Conservation (phyloP, 2,329 filamentous ascomycete genomes). For the Cladosporium sp. region DNA sequence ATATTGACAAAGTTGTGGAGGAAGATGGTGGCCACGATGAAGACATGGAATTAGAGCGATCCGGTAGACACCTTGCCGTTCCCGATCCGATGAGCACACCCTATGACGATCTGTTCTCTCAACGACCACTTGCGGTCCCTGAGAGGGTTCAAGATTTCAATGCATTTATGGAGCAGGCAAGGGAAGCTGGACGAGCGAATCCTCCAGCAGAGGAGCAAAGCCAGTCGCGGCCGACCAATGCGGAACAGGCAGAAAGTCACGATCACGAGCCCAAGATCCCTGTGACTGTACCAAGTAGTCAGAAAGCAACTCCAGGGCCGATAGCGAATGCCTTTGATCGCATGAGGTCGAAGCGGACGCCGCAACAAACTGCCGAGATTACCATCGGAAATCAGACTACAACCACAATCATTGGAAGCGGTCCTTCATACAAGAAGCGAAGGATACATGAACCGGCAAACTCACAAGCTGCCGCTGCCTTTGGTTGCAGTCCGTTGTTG, state of each 20-base stretch:
- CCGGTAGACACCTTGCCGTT: constrained; percentile 17
- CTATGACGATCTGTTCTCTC: constrained; percentile 26
- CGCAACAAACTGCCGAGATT: constrained; percentile 65
- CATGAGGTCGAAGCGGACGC: constrained; percentile 60
- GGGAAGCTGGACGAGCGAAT: background rate
- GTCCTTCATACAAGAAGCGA: constrained; percentile 43
- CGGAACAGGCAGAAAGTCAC: too few relatives aligned
- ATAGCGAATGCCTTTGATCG: constrained; percentile 61
- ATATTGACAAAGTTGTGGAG: background rate
- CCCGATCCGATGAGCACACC: constrained; percentile 24
- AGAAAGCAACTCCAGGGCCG: constrained; percentile 39
- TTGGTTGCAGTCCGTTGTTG: constrained; percentile 34
- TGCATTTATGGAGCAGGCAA: constrained; percentile 25
- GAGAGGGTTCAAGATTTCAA: constrained; percentile 38
- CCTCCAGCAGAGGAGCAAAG: background rate
- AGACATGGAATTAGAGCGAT: background rate
- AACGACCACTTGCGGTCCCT: constrained; percentile 20
- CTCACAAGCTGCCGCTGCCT: constrained; percentile 42
- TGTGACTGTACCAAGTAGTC: constrained; percentile 25
- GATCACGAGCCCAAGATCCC: constrained; percentile 25
- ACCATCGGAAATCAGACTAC: constrained; percentile 68
- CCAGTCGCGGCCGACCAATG: background rate
- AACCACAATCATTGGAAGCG: constrained; percentile 57
- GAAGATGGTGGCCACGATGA: background rate
- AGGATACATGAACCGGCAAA: constrained; percentile 39